phyloP scores from a whole-genome alignment of 1,284 basidiomycete genomes.

The Ceratorhiza oryzae-sativae region DNA sequence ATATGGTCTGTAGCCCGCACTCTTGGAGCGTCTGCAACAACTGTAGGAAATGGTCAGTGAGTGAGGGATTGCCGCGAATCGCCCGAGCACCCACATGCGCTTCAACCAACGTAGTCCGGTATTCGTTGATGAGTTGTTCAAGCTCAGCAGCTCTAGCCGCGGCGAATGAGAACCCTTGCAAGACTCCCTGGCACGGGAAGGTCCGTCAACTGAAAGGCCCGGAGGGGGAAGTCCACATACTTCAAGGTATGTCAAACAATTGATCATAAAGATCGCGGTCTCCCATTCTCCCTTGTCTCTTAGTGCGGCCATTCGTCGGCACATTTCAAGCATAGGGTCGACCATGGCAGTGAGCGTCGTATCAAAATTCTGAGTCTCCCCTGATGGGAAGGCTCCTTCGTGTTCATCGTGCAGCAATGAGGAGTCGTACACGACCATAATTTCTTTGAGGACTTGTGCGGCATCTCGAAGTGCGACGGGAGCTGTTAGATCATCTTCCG shows the following conservation, averaged over 20 bases:
- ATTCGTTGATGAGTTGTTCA: constrained; percentile 66
- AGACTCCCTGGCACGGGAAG: constrained; percentile 58
- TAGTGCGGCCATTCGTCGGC: constrained; percentile 70
- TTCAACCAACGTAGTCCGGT: constrained; percentile 71
- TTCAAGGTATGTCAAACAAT: constrained; percentile 81
- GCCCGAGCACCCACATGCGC: constrained; percentile 77
- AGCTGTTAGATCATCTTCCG: constrained; percentile 78
- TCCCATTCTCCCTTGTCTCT: constrained; percentile 74
- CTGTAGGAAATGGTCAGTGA: constrained; percentile 53
- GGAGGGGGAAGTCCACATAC: constrained; percentile 53
- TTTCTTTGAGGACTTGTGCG: constrained; percentile 81
- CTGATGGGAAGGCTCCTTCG: constrained; percentile 26
- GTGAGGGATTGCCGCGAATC: neutral
- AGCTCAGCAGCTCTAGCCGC: constrained; percentile 65
- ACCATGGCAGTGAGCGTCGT: constrained; percentile 84
- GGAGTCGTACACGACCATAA: constrained; percentile 86
- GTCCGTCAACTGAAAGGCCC: constrained; percentile 29
- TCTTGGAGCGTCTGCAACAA: constrained; percentile 74
- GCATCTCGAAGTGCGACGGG: constrained; percentile 83
- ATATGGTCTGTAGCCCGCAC: constrained; percentile 73
- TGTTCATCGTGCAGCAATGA: constrained; percentile 72
- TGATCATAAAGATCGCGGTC: constrained; percentile 78
- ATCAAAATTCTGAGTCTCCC: constrained; percentile 71
- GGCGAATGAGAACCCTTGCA: constrained; percentile 80
- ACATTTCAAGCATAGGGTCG: constrained; percentile 83